A percentile compares a stretch with the other conserved stretches of the same genome.
Evolutionary conservation across 345 rosid species (phyloP).

Genomic region (Citrus cavaleriei): DNA sequence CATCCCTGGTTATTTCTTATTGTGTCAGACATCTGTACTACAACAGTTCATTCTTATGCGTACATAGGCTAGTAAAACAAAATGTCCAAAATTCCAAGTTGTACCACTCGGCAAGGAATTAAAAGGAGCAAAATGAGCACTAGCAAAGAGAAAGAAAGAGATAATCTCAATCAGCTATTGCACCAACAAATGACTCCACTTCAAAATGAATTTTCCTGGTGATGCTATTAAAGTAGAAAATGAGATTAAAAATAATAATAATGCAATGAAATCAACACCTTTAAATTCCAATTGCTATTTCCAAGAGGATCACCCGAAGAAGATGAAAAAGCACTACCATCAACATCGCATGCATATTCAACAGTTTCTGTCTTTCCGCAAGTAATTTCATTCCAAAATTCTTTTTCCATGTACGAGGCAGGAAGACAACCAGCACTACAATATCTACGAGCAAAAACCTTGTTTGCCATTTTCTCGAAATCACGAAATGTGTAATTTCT

Average conservation of each 20-base stretch:
- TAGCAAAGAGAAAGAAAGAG: neutral
- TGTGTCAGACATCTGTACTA: neutral
- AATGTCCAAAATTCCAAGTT: neutral
- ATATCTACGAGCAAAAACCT: constrained; percentile 91
- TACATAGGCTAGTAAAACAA: neutral
- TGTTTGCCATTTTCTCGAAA: constrained; percentile 98
- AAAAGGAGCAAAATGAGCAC: neutral
- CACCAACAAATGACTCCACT: neutral
- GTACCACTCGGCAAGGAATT: neutral
- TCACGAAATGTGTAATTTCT: constrained; percentile 95
- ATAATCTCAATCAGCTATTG: neutral
- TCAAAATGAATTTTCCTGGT: neutral
- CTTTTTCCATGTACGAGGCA: constrained; percentile 90
- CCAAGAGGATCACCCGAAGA: constrained; percentile 85
- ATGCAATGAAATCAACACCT: constrained; percentile 53
- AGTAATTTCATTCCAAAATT: constrained; percentile 97
- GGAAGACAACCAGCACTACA: constrained; percentile 90
- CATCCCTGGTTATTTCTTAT: neutral
- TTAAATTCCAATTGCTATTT: constrained; percentile 97
- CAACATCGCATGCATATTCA: constrained; percentile 99
- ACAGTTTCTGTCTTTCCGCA: constrained; percentile 94
- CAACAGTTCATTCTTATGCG: neutral
- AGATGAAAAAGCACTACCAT: constrained; percentile 98
- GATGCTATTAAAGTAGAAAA: neutral
- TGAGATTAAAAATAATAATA: neutral